Base-by-base conservation (phyloP, 2,329 filamentous ascomycete species). In the Cadophora sp. region DNA sequence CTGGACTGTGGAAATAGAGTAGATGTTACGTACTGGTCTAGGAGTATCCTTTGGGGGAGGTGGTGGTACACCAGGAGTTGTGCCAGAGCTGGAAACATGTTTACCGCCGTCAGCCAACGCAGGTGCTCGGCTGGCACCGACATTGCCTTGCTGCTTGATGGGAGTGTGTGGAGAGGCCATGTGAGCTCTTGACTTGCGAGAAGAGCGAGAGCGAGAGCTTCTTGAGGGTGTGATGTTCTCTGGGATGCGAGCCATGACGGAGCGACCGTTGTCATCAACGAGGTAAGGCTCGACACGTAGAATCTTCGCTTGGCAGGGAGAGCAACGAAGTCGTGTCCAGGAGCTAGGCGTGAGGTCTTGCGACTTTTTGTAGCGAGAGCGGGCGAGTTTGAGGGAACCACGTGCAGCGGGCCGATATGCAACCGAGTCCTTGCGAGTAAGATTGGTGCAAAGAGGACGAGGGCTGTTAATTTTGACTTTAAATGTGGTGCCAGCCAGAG, bases 1-100 rank as follows among this genome's bases (percentile, higher is more conserved):
- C 40, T 2, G 40, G 11, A 43, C 12, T 43, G 19, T 43, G 12
- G 29, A 55, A 14, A 6, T 22, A 24, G 48, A 22, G 29, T 1
- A 26, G 37, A n/a, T 7, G 22, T 2, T 48, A 50, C 62, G 26
- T 64, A 58, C 62, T 31, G 51, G 31, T 46, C 62, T 51, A 31
- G 62, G 62, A 31, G 51, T 64, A 58, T 64, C 62, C 62, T 64
- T 64, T 29, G 51, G 62, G 14, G 62, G 62, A 43, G 62, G 62
- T 29, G 51, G 16, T n/a, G 62, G 62, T 26, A 37, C 48, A 53
- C 53, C 59, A 50, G 56, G n/a, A 27, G 56, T 59, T n/a, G 43
- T 40, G n/a, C 31, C 22, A 59, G 56, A 19, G 22, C n/a, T 16
- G 24, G 37, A 26, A 14, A 61, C 26, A 16, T 3, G 26, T 12